Evolutionary conservation across 1,139 yeast species (phyloP), one percentile per base, ranked within the genome.

Genomic region (Candida mesenterica): DNA sequence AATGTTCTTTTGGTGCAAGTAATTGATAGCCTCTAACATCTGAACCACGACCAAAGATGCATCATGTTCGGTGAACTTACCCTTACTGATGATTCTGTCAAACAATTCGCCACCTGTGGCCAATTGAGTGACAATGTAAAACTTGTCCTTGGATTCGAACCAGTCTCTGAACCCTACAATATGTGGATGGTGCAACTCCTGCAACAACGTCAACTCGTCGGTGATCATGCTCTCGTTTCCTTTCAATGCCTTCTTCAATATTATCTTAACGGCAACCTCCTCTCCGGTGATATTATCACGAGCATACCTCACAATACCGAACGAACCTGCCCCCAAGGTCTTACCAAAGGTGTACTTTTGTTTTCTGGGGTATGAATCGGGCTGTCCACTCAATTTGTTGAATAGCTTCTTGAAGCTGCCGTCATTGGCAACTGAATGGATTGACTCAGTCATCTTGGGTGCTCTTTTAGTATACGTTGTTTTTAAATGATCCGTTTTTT

Each of bases 91-190:
- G 45, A 89, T 89, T 36, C 96, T 64, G 48, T 88, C 96, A 56
- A 89, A 89, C 43, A 89, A 65, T 58, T 89, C 97, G 28, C 97
- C 97, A 15, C 97, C 97, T 2, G 86, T 82, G 19, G 96, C 95
- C 51, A 88, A 66, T 54, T 79, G 82, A 17, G 92, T 83, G 9
- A 81, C 88, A 34, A 84, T 76, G 50, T 80, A 84, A 52, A 82
- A 83, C 52, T 82, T 81, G 45, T 81, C 95, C 52, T 77, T 79
- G 31, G 87, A 76, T 61, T 89, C 97, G 58, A 88, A 89, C 92
- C 94, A 87, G 52, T 87, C 96, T 42, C 80, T 68, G 56, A 88
- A 84, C 18, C 79, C 79, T 13, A 89, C 94, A 43, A 89, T 86
- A 57, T 89, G 85, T 2, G 89, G 89, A 55, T 88, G 95, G 39